phyloP scores from a whole-genome alignment of 306 rosid species.

The Adenanthera pavonina region DNA sequence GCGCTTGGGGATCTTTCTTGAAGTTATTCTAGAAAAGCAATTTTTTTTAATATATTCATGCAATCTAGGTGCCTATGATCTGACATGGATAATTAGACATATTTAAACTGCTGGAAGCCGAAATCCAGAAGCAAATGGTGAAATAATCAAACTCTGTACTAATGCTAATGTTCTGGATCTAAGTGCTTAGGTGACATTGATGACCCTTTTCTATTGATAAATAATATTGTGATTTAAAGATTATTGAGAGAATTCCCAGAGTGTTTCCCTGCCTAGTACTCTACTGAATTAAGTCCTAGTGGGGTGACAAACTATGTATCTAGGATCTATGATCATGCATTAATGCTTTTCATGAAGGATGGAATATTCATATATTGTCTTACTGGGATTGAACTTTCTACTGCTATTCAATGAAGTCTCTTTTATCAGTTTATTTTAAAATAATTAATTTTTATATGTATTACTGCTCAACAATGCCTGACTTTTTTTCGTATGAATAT shows the following conservation, averaged over 20 bases:
- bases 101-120: constrained; percentile 11
- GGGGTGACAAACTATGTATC: constrained; percentile 12
- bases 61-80: constrained; percentile 19
- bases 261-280: not conserved
- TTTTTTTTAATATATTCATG: not conserved
- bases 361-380: constrained; percentile 1
- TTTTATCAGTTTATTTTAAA: not conserved
- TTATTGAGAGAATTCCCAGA: not conserved
- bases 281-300: not conserved
- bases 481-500: constrained; percentile 20
- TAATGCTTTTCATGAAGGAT: not conserved
- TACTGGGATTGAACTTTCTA: constrained; percentile 16
- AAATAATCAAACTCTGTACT: not conserved
- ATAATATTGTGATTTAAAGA: not conserved
- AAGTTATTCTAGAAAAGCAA: constrained; percentile 19
- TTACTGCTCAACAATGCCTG: not conserved
- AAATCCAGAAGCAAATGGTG: constrained; percentile 24
- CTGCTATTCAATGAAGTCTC: not conserved
- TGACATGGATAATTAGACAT: constrained; percentile 1
- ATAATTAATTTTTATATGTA: not conserved
- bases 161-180: constrained; percentile 3
- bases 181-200: not conserved
- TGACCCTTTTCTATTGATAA: not conserved
- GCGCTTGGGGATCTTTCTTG: constrained; percentile 9
- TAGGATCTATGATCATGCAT: constrained; percentile 11